Evolutionary conservation across 176 grass and related monocot species (phyloP), one percentile per base, ranked within the genome.

Genomic region (Aegilops longissima): DNA sequence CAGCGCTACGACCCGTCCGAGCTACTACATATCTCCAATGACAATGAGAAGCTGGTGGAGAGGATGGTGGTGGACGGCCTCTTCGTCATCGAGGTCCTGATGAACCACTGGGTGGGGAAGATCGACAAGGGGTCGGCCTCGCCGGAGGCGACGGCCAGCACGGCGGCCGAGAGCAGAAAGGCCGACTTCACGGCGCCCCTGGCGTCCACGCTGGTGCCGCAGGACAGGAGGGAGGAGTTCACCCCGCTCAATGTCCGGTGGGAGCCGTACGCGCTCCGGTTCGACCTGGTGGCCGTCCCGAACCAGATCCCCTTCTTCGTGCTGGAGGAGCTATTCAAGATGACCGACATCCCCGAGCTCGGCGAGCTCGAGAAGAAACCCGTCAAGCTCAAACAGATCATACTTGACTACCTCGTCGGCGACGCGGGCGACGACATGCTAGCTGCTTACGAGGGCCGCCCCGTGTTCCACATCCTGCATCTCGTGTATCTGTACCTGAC

Each of bases 251-350:
- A 38, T 16, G 71, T 44, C 70, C 42, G 35, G 10, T 73, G 70
- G 70, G 70, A 73, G 38, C 70, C 70, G 70, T 38, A 45, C 70
- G 70, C 70, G 35, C 70, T 73, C 9, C 34, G 70, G 38, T 73
- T 44, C 70, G 70, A 73, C 38, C 38, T 73, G 3, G 35, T 73
- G 33, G 70, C 40, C 70, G 35, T 45, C 38, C 35, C 34, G 11
- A 73, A 73, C 35, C 70, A 73, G 18, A n/a, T 73, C 3, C 70
- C 70, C 1, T 73, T 73, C 70, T 73, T 73, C 70, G 70, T 73
- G 6, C 70, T 73, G 3, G 35, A 73, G 36, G 70, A 73, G 70
- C 70, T 73, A 8, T 73, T 73, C 70, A 23, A 73, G 36, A 73
- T 73, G 70, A 73, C 38, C 16, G 70, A 73, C 6, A 12, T 73